Evolutionary conservation across 805 yeast genomes (phyloP), one percentile per base, ranked within the genome.

Genomic region (Saccharomyces jurei): DNA sequence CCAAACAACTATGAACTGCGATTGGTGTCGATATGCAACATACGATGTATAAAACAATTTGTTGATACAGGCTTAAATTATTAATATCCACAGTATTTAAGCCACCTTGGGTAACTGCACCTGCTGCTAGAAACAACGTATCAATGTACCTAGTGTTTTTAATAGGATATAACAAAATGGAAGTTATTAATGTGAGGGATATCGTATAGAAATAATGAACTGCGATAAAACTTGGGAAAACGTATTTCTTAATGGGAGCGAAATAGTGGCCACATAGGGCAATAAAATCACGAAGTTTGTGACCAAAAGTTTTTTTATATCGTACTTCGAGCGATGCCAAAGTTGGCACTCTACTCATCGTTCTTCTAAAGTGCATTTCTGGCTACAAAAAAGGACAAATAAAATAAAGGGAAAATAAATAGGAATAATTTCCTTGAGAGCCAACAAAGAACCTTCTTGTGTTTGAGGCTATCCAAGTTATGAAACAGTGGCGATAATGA

Each of bases 71-170:
- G 0, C 77, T 71, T 54, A 91, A 60, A 0, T 74, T 70, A 66
- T 89, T 89, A 41, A 85, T 59, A 61, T 89, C 81, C 26, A 88
- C 75, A 0, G 97, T 86, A 66, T 89, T 90, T 53, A 94, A 72
- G 0, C 99, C 99, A 0, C 97, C 96, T 66, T 92, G 97, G 1
- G 98, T 89, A 1, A 85, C 72, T 0, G 94, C 82, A 10, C 96
- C 92, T 10, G 84, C 74, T 0, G 90, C 79, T 53, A 88, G 73
- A 68, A 92, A 88, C 32, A 94, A 71, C 1, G 86, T 82, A 72
- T 94, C 98, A 48, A 88, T 84, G 67, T 92, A 94, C 8, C 64
- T 52, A 25, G 74, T 71, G 63, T 86, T 84, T 53, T 76, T 77
- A n/a, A 78, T 77, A 0, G 97, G 96, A 63, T 84, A 92, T 44